Conservation (phyloP, 768 basidiomycete genomes). For the Panellus pusillus region DNA sequence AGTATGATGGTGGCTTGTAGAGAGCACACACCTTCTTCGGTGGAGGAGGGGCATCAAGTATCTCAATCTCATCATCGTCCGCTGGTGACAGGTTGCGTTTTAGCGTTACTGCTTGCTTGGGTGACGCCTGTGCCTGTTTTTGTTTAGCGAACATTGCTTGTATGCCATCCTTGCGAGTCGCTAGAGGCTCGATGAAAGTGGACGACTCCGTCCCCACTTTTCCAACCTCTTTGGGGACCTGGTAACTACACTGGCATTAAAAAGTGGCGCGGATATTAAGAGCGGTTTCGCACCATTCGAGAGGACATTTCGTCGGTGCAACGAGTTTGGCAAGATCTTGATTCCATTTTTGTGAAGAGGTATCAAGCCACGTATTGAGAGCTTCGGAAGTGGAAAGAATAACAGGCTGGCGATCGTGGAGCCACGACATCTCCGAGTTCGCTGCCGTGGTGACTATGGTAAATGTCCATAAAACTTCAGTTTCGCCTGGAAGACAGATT, state of each 20-base stretch:
- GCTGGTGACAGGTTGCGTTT: conserved; percentile 7
- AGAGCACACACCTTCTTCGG: conserved; percentile 15
- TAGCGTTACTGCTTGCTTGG: not conserved
- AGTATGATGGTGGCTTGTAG: not conserved
- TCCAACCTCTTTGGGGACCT: conserved; percentile 87
- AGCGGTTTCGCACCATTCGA: conserved; percentile 62
- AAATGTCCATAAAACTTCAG: conserved; percentile 71
- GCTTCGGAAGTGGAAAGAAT: conserved; percentile 66
- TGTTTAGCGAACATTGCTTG: conserved; percentile 80
- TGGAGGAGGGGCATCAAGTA: conserved; percentile 6
- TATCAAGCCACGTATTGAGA: conserved; percentile 78
- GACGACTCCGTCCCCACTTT: conserved; percentile 85
- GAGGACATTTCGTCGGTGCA: conserved; percentile 45
- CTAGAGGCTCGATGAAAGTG: conserved; percentile 78
- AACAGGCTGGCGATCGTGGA: conserved; percentile 91
- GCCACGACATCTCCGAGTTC: conserved; percentile 69
- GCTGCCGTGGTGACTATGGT: conserved; percentile 87
- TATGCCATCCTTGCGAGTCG: conserved; percentile 82
- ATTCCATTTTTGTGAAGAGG: conserved; percentile 65
- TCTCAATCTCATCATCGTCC: not conserved
- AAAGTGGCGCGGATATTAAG: not conserved
- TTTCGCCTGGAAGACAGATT: conserved; percentile 42
- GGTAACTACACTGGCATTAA: conserved; percentile 57
- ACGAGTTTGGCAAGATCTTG: conserved; percentile 58
- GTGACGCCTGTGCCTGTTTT: conserved; percentile 20